Conservation (phyloP, 2,329 filamentous ascomycete species). For the Colletotrichum navitas region DNA sequence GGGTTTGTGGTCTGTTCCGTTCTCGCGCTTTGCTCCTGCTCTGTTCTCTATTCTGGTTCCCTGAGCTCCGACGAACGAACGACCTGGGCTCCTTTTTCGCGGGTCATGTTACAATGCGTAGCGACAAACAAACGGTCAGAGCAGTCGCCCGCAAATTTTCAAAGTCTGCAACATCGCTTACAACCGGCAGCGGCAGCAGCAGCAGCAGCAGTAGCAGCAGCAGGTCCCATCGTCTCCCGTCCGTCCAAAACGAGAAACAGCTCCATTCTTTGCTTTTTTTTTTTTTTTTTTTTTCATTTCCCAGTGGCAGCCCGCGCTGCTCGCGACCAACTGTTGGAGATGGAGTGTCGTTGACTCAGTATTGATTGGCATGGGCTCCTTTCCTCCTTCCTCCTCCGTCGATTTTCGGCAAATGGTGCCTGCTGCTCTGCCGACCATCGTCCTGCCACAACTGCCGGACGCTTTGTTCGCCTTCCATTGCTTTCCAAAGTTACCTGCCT, state of each 20-base stretch:
- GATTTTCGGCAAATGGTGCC: neutral
- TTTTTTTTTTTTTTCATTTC: neutral
- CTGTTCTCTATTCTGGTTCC: neutral
- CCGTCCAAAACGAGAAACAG: neutral
- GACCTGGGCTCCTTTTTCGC: neutral
- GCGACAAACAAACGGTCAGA: neutral
- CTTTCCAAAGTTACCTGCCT: neutral
- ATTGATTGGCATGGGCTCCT: neutral
- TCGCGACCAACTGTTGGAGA: neutral
- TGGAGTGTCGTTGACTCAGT: neutral
- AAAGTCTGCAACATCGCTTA: neutral
- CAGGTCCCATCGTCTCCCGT: neutral
- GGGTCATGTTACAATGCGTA: slow-evolving; percentile 19
- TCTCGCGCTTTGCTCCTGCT: neutral
- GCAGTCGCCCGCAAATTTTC: neutral
- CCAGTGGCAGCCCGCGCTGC: neutral
- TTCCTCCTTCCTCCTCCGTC: neutral
- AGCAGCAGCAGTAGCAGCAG: neutral
- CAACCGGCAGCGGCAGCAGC: too few relatives aligned
- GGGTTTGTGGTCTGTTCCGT: neutral
- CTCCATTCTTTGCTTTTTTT: neutral
- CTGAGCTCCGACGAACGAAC: neutral
- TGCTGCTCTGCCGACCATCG: neutral
- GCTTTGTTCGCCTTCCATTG: neutral
- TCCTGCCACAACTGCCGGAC: neutral